Base-by-base conservation (phyloP, 2,329 filamentous ascomycete species). In the Aspergillus pseudoviridinutans region DNA sequence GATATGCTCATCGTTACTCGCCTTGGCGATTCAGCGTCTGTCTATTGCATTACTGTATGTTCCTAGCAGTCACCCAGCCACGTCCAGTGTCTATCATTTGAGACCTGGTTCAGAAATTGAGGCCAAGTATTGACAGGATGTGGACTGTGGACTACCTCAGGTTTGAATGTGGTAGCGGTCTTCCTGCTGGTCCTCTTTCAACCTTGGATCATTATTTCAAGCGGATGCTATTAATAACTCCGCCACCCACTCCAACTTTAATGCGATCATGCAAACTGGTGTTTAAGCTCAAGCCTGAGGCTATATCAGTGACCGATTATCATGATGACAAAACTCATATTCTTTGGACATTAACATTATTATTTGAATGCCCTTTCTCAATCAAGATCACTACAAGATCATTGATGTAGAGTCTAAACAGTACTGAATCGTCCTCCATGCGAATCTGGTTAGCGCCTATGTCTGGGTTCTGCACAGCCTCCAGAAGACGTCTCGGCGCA, bases 241-340 rank as follows among this genome's bases (percentile, higher is more conserved):
- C 46, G 27, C 56, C 49, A 50, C 47, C 53, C 53, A 62, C 47
- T 47, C 51, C 55, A 54, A 53, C 42, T 55, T 53, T 17, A 44
- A 42, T 25, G 24, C 12, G 9, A 54, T 47, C 12, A 51, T 54
- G 41, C n/a, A 24, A 24, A 44, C 9, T 22, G 14, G 9, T 0
- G 7, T 53, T 28, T 56, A 44, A 50, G 52, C 47, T 56, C 28
- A 41, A 50, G 54, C 38, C 38, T 9, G 49, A 51, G 22, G 20
- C 50, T 58, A 20, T 35, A 35, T 38, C 32, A 17, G 14, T 38
- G 32, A 38, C 3, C 7, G 32, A 38, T 38, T n/a, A 38, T 17
- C 14, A 38, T 35, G 5, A 35, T 38, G 14, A 38, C 6, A 17
- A 38, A 17, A 35, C 14, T 6, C 32, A 35, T 35, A 35, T 35